Base-by-base conservation (phyloP, 805 yeast species). In the Maudiozyma turicensis region DNA sequence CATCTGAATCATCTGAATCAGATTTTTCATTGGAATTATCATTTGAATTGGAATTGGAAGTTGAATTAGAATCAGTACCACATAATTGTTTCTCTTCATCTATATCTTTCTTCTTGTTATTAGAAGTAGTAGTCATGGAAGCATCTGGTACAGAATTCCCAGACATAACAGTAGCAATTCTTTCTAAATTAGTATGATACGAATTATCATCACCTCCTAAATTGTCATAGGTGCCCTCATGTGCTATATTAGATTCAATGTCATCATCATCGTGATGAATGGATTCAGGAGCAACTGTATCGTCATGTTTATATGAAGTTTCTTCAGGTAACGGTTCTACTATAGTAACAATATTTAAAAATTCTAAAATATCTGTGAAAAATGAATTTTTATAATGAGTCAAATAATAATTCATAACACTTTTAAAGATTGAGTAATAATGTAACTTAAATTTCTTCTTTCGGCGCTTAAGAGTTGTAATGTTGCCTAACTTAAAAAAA, bases 351-450 rank as follows among this genome's bases (percentile, higher is more conserved):
- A 56, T n/a, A 10, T 54, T 48, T 13, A 53, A 48, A 14, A 32
- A 37, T 40, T 61, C 66, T 31, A 61, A 46, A 13, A 56, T 50
- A 48, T 61, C 66, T 11, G 55, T 55, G 35, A 57, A 48, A 47
- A 53, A 55, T 13, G 63, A 58, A 50, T 61, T 59, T 34, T 53
- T 55, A 33, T 44, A 51, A 40, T 35, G 45, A 11, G 34, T 28
- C 28, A 47, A 32, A 32, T 47, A 46, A 7, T 35, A 35, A 35
- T 13, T 35, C 38, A 35, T 35, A 35, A 15, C 38, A 11, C 13
- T 20, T 15, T 20, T 9, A 15, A 38, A 38, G 15, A 13, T 6
- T 8, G 5, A 13, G 20, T n/a, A 11, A 37, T 13, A 37, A 37
- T 13, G 9, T 13, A 4, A 14, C 5, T 37, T n/a, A n/a, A 6